A percentile compares a stretch with the other conserved stretches of the same genome.
These are phyloP conservation scores for Hypoxylon intermedium DNA, from an alignment of 495 filamentous ascomycete genomes.

Conservation along the genomic window DNA sequence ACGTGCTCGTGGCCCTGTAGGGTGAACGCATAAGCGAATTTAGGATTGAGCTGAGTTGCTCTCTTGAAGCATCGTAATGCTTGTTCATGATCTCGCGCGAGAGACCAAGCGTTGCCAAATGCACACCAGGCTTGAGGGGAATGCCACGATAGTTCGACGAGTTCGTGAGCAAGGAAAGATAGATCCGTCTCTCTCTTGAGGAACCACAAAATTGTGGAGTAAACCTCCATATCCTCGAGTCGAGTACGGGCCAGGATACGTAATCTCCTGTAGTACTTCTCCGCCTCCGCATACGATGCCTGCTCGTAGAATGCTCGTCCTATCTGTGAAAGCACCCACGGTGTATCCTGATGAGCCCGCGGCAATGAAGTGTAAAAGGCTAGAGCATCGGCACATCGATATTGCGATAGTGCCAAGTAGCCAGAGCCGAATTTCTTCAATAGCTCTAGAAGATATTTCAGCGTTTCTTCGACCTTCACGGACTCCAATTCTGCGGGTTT, in stretches of 20 bases:
- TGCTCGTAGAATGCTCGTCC: conserved; percentile 90
- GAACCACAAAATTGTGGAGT: conserved; percentile 97
- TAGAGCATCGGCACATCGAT: conserved; percentile 77
- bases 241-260: conserved; percentile 77
- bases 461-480: conserved; percentile 73
- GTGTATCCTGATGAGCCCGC: conserved; percentile 81
- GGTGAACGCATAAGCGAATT: conserved; percentile 94
- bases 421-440: conserved; percentile 82
- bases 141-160: conserved; percentile 82
- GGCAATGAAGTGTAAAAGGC: conserved; percentile 72
- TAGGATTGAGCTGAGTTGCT: conserved; percentile 86
- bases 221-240: conserved; percentile 94
- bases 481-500: conserved; percentile 57
- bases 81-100: conserved; percentile 94
- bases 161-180: conserved; percentile 87
- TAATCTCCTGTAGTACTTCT: conserved; percentile 80
- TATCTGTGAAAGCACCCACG: conserved; percentile 92
- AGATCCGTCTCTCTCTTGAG: conserved; percentile 89
- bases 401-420: conserved; percentile 77
- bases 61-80: conserved; percentile 94
- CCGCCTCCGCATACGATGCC: conserved; percentile 81
- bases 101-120: conserved; percentile 91
- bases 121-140: conserved; percentile 96
- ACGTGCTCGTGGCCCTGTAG: conserved; percentile 96
- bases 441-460: conserved; percentile 78